phyloP scores from a whole-genome alignment of 2,329 filamentous ascomycete species.

The Trichoderma semiorbis region DNA sequence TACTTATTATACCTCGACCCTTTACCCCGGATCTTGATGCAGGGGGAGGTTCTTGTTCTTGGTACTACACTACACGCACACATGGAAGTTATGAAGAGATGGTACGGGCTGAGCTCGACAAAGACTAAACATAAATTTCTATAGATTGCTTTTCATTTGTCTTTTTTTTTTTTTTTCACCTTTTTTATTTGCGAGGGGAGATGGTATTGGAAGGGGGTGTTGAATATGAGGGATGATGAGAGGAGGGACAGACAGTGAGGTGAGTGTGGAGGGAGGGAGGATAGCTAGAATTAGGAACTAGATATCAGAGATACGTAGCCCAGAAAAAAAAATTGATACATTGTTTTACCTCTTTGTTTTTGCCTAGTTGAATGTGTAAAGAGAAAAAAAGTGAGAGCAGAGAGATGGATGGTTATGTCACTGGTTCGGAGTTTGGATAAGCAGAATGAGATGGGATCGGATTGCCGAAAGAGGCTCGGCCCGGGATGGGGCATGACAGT shows the following conservation, averaged over 20 bases:
- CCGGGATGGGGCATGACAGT: background rate
- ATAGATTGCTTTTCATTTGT: slow-evolving; percentile 28
- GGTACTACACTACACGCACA: slow-evolving; percentile 17
- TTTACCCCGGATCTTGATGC: background rate
- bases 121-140: slow-evolving; percentile 17
- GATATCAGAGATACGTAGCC: background rate
- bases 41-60: slow-evolving; percentile 18
- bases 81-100: slow-evolving; percentile 21
- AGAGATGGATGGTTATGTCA: background rate
- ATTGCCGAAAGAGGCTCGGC: slow-evolving; percentile 11
- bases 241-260: background rate
- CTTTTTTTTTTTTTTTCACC: background rate
- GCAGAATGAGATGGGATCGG: background rate
- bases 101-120: slow-evolving; percentile 19
- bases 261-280: background rate
- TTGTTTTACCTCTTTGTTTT: background rate
- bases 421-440: background rate
- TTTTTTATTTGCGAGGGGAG: background rate
- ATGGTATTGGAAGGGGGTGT: background rate
- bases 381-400: background rate
- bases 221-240: slow-evolving; percentile 17
- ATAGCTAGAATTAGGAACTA: background rate
- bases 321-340: slow-evolving; percentile 10
- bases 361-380: background rate
- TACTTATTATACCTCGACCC: slow-evolving; percentile 20